phyloP scores from a whole-genome alignment of 208 protist genomes.

The Histomonas meleagridis region DNA sequence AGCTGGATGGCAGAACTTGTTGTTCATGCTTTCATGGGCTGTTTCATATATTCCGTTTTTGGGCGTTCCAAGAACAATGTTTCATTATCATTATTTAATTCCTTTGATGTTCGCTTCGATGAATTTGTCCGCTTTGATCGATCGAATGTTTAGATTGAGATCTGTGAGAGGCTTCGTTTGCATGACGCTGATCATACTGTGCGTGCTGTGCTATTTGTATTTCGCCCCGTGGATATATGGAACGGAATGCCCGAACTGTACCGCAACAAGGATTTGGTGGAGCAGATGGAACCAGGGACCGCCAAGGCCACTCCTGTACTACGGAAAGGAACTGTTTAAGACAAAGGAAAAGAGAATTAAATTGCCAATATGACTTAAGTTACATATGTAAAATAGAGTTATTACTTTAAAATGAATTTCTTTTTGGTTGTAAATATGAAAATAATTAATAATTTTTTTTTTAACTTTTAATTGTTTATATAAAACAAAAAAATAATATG shows the following conservation, averaged over 20 bases:
- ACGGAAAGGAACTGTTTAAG: neutral
- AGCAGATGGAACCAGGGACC: neutral
- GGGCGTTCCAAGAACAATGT: neutral
- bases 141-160: too few relatives aligned
- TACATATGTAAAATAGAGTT: too few relatives aligned
- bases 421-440: too few relatives aligned
- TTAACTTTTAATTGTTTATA: too few relatives aligned
- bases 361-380: neutral
- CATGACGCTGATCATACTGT: too few relatives aligned
- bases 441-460: too few relatives aligned
- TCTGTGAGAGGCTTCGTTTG: too few relatives aligned
- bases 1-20: neutral
- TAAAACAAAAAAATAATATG: too few relatives aligned
- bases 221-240: neutral
- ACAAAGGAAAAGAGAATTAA: neutral
- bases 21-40: neutral
- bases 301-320: neutral
- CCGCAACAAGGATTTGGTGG: neutral
- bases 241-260: neutral
- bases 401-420: too few relatives aligned
- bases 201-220: neutral
- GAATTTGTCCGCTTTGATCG: neutral
- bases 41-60: neutral
- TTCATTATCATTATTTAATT: neutral
- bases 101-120: neutral